phyloP scores from a whole-genome alignment of 2,329 filamentous ascomycete genomes.

The Paracoccidioides brasiliensis region DNA sequence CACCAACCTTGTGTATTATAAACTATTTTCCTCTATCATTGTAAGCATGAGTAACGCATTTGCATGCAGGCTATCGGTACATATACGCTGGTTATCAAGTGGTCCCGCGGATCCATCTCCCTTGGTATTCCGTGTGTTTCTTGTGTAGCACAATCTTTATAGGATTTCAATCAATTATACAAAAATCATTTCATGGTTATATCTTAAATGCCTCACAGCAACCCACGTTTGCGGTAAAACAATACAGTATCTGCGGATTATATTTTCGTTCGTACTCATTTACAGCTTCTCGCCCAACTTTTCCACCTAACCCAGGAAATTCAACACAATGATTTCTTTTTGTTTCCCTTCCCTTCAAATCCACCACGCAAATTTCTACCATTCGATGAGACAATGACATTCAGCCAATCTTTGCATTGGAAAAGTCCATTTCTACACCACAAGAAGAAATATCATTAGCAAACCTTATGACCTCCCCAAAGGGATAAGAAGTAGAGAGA shows the following conservation, averaged over 20 bases:
- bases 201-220: neutral
- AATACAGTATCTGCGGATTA: neutral
- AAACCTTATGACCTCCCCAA: neutral
- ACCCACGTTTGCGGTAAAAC: neutral
- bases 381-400: neutral
- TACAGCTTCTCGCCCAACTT: neutral
- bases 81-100: neutral
- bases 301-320: neutral
- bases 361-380: neutral
- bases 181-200: neutral
- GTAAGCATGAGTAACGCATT: too few relatives aligned
- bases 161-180: neutral
- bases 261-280: neutral
- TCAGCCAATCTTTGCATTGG: conserved; percentile 45
- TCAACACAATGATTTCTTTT: neutral
- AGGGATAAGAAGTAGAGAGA: conserved; percentile 1
- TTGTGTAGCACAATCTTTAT: neutral
- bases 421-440: conserved; percentile 51
- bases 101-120: neutral
- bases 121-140: neutral
- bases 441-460: conserved; percentile 5
- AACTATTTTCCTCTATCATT: neutral
- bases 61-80: neutral
- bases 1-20: neutral
- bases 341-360: neutral